These are phyloP conservation scores for Plantago lanceolata DNA, from an alignment of 305 asterid species.

Conservation along the genomic window DNA sequence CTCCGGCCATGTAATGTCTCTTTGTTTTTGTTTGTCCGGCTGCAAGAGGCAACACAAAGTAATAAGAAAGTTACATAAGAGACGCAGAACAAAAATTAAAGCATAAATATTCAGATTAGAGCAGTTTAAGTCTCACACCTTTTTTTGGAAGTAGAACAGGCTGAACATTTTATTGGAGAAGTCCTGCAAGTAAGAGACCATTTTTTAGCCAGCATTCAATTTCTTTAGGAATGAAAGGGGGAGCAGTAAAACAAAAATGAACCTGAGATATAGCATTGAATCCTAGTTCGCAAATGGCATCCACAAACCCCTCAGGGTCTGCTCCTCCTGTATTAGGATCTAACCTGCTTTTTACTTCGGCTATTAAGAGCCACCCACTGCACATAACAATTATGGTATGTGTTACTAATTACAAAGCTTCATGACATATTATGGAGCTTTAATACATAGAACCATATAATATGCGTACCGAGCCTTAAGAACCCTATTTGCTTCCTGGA, in stretches of 20 bases:
- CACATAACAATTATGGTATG: conserved; percentile 9
- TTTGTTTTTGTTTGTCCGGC: conserved; percentile 42
- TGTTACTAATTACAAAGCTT: conserved; percentile 8
- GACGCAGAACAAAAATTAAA: not conserved
- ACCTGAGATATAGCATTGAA: conserved; percentile 63
- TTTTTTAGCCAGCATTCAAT: conserved; percentile 18
- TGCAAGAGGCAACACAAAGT: conserved; percentile 28
- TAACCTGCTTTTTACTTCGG: conserved; percentile 89
- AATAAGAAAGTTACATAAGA: not conserved
- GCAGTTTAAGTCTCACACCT: conserved; percentile 39
- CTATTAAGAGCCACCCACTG: conserved; percentile 97
- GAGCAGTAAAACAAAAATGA: not conserved
- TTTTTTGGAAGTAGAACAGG: conserved; percentile 64
- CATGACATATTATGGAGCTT: conserved; percentile 9
- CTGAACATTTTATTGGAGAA: conserved; percentile 85
- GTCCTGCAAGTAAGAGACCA: conserved; percentile 53
- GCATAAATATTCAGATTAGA: not conserved
- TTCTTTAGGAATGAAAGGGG: not conserved
- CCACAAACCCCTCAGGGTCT: conserved; percentile 54
- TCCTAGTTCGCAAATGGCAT: conserved; percentile 73
- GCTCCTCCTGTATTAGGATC: conserved; percentile 88
- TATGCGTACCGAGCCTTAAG: conserved; percentile 61
- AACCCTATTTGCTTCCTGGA: conserved; percentile 79
- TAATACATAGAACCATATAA: conserved; percentile 3
- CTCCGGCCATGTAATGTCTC: conserved; percentile 73